Evolutionary conservation across 257 asterid species (phyloP).

Genomic region (Ehretia macrophylla): DNA sequence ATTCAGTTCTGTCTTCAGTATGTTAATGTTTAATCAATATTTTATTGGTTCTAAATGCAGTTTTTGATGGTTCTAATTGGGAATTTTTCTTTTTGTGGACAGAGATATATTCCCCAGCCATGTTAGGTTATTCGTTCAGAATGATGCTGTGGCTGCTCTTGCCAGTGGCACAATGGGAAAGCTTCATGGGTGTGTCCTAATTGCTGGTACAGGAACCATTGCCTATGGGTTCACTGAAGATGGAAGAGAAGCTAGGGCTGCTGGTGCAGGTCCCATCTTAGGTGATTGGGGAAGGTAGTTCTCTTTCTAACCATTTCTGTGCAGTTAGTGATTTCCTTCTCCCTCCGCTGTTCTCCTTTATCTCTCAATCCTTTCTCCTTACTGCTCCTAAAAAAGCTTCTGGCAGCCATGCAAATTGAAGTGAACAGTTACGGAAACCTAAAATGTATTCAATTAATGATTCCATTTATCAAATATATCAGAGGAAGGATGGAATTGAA

Average conservation of each 20-base stretch:
- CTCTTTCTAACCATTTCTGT: constrained; percentile 4
- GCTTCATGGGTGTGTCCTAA: constrained; percentile 83
- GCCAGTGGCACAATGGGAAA: constrained; percentile 90
- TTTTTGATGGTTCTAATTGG: background rate
- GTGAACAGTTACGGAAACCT: no score
- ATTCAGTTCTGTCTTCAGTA: no score
- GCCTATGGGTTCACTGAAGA: constrained; percentile 83
- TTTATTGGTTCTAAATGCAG: background rate
- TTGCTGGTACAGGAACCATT: constrained; percentile 89
- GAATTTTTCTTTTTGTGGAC: constrained; percentile 5
- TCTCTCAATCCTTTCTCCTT: no score
- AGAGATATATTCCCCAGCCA: constrained; percentile 82
- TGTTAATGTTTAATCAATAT: background rate
- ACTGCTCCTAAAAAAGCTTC: no score
- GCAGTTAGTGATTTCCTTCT: background rate
- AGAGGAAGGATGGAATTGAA: no score
- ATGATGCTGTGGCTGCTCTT: constrained; percentile 87
- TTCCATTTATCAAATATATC: no score
- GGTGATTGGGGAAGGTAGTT: constrained; percentile 94
- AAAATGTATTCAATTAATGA: no score
- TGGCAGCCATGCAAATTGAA: no score
- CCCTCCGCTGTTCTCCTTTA: no score
- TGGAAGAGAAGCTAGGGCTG: constrained; percentile 84
- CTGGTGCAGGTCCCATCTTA: constrained; percentile 87
- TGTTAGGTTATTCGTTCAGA: constrained; percentile 65